Conservation (phyloP, 495 filamentous ascomycete genomes). For the Penicillium antarcticum region DNA sequence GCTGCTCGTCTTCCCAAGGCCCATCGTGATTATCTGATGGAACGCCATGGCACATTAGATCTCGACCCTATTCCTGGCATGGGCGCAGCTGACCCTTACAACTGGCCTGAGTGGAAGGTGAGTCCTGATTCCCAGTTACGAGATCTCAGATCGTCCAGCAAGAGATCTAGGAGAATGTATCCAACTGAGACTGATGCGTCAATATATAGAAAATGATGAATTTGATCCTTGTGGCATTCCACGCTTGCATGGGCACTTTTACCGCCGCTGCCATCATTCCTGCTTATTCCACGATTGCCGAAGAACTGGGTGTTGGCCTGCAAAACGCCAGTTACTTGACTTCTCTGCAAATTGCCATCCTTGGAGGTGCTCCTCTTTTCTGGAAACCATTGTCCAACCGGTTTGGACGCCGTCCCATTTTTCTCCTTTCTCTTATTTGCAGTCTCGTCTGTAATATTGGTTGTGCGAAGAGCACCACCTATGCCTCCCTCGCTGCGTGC, state of each 20-base stretch:
- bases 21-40: conserved; percentile 50
- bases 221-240: conserved; percentile 51
- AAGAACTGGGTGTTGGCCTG: conserved; percentile 36
- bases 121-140: conserved; percentile 2
- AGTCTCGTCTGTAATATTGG: conserved; percentile 44
- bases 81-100: conserved; percentile 51
- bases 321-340: conserved; percentile 48
- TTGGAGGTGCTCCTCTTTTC: conserved; percentile 47
- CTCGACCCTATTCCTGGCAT: conserved; percentile 51
- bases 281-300: conserved; percentile 44
- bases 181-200: conserved; percentile 4
- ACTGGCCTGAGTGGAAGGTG: conserved; percentile 57
- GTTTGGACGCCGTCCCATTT: conserved; percentile 52
- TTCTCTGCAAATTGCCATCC: conserved; percentile 47
- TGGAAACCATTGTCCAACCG: conserved; percentile 58
- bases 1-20: conserved; percentile 29
- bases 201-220: conserved; percentile 49
- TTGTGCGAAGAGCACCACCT: conserved; percentile 41
- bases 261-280: conserved; percentile 52
- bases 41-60: conserved; percentile 52
- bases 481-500: conserved; percentile 39
- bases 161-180: background rate
- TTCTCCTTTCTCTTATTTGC: conserved; percentile 45
- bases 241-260: conserved; percentile 56
- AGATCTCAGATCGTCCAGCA: background rate